Conservation (phyloP, 768 basidiomycete genomes). For the Glaciozyma antarctica region DNA sequence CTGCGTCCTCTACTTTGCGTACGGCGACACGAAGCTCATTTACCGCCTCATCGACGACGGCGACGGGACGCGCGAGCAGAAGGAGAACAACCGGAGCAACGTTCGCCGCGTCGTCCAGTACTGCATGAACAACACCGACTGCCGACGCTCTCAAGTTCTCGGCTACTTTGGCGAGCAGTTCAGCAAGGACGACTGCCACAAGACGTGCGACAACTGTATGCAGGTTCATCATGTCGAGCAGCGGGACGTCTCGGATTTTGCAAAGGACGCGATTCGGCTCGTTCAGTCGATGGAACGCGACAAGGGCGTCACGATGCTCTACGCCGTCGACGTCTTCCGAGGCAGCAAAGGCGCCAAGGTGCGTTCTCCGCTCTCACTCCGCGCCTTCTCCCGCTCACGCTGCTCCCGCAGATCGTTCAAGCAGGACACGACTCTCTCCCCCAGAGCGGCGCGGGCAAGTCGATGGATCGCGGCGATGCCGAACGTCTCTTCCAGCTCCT, state of each 20-base stretch:
- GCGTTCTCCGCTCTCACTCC: background rate
- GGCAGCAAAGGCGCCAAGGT: conserved; percentile 49
- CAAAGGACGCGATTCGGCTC: conserved; percentile 52
- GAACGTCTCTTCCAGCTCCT: conserved; percentile 61
- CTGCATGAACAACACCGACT: conserved; percentile 69
- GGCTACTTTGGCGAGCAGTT: conserved; percentile 81
- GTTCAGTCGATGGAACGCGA: conserved; percentile 46
- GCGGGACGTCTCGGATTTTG: conserved; percentile 56
- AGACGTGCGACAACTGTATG: conserved; percentile 75
- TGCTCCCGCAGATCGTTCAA: conserved; percentile 41
- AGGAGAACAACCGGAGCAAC: conserved; percentile 57
- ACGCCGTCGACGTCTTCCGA: conserved; percentile 55
- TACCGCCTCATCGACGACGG: conserved; percentile 35
- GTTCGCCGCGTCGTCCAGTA: conserved; percentile 64
- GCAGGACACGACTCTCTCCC: conserved; percentile 47
- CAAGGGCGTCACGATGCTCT: conserved; percentile 53
- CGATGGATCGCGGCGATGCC: conserved; percentile 48
- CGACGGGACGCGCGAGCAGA: conserved; percentile 49
- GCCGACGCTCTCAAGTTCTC: conserved; percentile 77
- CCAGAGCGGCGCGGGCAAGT: conserved; percentile 51
- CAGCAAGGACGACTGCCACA: conserved; percentile 54
- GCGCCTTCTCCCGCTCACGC: background rate
- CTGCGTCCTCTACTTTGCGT: conserved; percentile 72
- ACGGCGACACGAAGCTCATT: conserved; percentile 43
- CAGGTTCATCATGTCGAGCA: conserved; percentile 50